Base-by-base conservation (phyloP, 129 eudicot genomes). In the Arctium minus region DNA sequence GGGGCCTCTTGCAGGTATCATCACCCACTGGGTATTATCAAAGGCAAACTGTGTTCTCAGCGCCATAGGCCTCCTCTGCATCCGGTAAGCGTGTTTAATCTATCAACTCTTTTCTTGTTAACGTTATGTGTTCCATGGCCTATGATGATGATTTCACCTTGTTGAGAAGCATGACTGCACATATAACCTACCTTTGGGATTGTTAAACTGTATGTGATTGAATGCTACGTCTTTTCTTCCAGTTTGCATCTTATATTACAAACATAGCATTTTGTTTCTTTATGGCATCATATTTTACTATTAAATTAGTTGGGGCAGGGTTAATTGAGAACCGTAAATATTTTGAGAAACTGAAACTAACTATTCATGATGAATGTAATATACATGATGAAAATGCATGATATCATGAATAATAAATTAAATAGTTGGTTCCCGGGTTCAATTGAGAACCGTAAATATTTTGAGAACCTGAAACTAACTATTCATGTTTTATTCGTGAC, bases 1-100 rank as follows among this genome's bases (percentile, higher is more conserved):
- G 97, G 98, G 69, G 85, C 89, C 1, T 90, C 98, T 53, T 94
- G 98, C 88, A 94, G 86, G 91, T 94, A 79, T 89, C 90, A 94
- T 82, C 98, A 94, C 87, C 97, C 98, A n/a, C 92, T 87, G 94
- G 94, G 91, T 37, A 27, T 78, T 82, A 64, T 84, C 87, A 15
- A 86, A 78, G 83, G 81, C 90, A 33, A 86, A 85, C 64, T 91
- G 90, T 75, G 74, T 88, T 79, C 97, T 94, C 65, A 93, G 96
- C 84, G 89, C 94, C 39, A 46, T 89, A 32, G 98, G 98, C 70
- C 89, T 91, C 36, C 98, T 85, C 81, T 94, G 65, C 98, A 97
- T 22, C 96, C 94, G 90, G 98, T 94, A 89, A 79, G 93, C 77
- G 56, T 78, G 22, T 70, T 80, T 11, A 73, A 38, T 68, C 12